These are phyloP conservation scores for Fraxinus dipetala DNA, from an alignment of 305 asterid species.

Conservation along the genomic window DNA sequence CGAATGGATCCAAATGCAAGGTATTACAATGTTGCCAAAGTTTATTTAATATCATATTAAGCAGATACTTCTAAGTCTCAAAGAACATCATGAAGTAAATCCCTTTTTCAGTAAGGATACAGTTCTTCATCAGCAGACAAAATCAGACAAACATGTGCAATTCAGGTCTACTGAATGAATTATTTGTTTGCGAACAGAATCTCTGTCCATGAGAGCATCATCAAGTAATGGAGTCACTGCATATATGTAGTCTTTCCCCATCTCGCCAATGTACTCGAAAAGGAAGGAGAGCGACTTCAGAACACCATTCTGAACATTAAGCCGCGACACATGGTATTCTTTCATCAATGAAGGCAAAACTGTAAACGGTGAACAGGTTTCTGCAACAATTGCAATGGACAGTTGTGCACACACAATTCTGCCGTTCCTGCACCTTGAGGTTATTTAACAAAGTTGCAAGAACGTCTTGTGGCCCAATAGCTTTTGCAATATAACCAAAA, in stretches of 20 bases:
- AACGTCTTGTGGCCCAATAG: conserved; percentile 95
- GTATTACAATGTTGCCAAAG: neutral
- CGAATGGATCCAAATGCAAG: neutral
- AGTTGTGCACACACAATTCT: conserved; percentile 94
- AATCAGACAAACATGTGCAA: conserved; percentile 55
- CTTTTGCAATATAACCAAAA: conserved; percentile 93
- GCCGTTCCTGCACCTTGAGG: conserved; percentile 94
- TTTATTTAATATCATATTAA: neutral
- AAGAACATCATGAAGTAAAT: neutral
- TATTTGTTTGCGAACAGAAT: conserved; percentile 75
- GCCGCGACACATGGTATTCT: conserved; percentile 87
- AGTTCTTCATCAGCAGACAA: neutral
- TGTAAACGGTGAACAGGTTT: conserved; percentile 90
- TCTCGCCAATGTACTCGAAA: conserved; percentile 90
- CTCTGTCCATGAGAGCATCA: conserved; percentile 97
- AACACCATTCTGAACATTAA: conserved; percentile 94
- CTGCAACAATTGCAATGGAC: conserved; percentile 98
- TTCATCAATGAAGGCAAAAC: conserved; percentile 94
- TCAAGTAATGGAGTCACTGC: conserved; percentile 88
- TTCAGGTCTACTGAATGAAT: conserved; percentile 56
- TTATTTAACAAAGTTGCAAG: conserved; percentile 85
- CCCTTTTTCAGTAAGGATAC: neutral
- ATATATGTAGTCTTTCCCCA: conserved; percentile 95
- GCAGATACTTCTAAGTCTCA: neutral
- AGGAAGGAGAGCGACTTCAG: conserved; percentile 82